These are phyloP conservation scores for Lippia alba DNA, from an alignment of 305 asterid genomes.

Conservation along the genomic window DNA sequence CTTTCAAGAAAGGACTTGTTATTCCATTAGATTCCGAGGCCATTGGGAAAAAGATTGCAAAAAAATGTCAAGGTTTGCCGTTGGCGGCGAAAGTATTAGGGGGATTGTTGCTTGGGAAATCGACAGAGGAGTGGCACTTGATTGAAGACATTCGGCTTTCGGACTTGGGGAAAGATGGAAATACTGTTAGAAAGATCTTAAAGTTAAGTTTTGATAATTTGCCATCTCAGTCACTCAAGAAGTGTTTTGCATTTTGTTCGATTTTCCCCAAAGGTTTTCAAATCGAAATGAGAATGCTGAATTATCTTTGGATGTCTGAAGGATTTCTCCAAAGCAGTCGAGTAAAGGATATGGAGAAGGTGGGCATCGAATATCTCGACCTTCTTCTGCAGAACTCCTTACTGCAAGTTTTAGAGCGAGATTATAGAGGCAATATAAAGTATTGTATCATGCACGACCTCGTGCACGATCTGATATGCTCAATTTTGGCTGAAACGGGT, in stretches of 20 bases:
- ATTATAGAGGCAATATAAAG: not conserved
- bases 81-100: constrained; percentile 37
- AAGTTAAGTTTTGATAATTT: constrained; percentile 40
- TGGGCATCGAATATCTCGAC: constrained; percentile 30
- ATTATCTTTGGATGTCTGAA: constrained; percentile 42
- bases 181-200: constrained; percentile 24
- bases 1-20: not conserved
- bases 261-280: constrained; percentile 31
- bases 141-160: constrained; percentile 3
- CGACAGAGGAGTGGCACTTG: constrained; percentile 17
- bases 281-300: constrained; percentile 23
- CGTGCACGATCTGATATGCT: constrained; percentile 32
- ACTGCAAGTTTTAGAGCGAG: constrained; percentile 19
- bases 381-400: constrained; percentile 14
- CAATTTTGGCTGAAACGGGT: constrained; percentile 7
- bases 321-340: constrained; percentile 25
- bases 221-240: constrained; percentile 17
- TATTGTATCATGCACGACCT: constrained; percentile 40
- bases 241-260: constrained; percentile 42
- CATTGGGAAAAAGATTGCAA: constrained; percentile 23
- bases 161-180: constrained; percentile 2
- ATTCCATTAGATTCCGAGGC: constrained; percentile 7
- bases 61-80: constrained; percentile 38
- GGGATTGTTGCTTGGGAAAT: constrained; percentile 12
- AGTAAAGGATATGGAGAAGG: constrained; percentile 13